Base-by-base conservation (phyloP, 2,329 filamentous ascomycete species). In the Hypoxylon sp. region DNA sequence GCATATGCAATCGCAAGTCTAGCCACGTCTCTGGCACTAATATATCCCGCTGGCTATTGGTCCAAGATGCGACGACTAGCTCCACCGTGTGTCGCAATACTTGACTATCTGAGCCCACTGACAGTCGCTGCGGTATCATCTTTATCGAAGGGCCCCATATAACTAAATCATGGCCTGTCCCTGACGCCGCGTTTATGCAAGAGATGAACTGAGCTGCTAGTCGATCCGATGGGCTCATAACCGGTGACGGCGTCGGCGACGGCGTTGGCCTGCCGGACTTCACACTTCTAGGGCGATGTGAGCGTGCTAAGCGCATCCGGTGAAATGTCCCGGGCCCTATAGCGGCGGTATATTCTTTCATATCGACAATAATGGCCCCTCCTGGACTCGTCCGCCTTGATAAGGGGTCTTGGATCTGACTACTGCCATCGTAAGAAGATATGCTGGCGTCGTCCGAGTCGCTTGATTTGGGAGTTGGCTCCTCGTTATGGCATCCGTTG, bases 401-500 rank as follows among this genome's bases (percentile, higher is more conserved):
- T 25, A 50, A 23, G 11, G 51, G 32, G 49, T 45, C 49, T 32
- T 19, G 50, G 19, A 41, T 36, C 38, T 53, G 61, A 45, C 48
- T 23, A 14, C 59, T 23, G 36, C 56, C 21, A 30, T 61, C 52
- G 28, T 52, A 38, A 17, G 55, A 60, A 7, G 25, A 23, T 51
- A 51, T 25, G 49, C 55, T 61, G 34, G 51, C 43, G 25, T 60
- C 56, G 55, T 68, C 61, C 14, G 58, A 53, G 13, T 66, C 59
- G 28, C 50, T 46, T 3, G 59, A 48, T n/a, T 43, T 52, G 1
- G 58, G 51, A 1, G 61, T 62, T 32, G 46, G 46, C 51, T 49
- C 50, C 50, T 75, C 73, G 46, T 73, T 73, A 23, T 77, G 75
- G 36, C 72, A 73, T 4, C 75, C 75, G 32, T 77, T 77, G 6